Evolutionary conservation across 2,329 filamentous ascomycete species (phyloP).

Genomic region (Colletotrichum chlorophyti): DNA sequence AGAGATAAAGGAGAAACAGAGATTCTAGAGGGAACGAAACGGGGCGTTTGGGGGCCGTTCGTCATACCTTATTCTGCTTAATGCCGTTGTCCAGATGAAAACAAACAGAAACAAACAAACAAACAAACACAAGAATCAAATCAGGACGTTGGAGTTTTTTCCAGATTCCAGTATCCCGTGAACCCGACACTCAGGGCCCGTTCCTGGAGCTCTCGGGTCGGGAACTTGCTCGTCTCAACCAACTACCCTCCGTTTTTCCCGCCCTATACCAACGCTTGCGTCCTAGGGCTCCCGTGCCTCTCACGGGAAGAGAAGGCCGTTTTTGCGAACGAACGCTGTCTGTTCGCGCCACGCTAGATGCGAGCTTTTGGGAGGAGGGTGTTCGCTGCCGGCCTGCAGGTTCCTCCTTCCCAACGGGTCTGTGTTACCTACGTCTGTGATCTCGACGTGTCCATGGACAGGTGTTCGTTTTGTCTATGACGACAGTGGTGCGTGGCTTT

Average conservation of each 20-base stretch:
- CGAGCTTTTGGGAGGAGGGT: background rate
- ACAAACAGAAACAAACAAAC: constrained; percentile 9
- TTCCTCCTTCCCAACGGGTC: background rate
- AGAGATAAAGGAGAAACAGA: too few species aligned
- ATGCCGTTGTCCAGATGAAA: constrained; percentile 3
- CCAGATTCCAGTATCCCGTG: background rate
- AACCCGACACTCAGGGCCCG: background rate
- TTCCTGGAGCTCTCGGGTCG: constrained; percentile 2
- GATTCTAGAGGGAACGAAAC: too few species aligned
- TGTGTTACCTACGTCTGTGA: background rate
- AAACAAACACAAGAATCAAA: background rate
- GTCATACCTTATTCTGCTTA: background rate
- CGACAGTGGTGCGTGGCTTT: too few species aligned
- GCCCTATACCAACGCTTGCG: background rate
- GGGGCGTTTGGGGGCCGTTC: too few species aligned
- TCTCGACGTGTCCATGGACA: background rate
- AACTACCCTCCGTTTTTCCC: background rate
- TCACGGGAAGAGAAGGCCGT: constrained; percentile 1
- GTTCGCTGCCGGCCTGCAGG: background rate
- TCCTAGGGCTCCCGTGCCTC: background rate
- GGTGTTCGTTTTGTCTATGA: background rate
- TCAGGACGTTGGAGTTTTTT: background rate
- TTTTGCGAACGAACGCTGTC: constrained; percentile 14
- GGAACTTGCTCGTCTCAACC: background rate
- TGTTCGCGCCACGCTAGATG: constrained; percentile 20